A percentile compares a stretch with the other conserved stretches of the same genome.
These are phyloP conservation scores for Picea glauca DNA, from an alignment of 75 land plant genomes.

Conservation along the genomic window DNA sequence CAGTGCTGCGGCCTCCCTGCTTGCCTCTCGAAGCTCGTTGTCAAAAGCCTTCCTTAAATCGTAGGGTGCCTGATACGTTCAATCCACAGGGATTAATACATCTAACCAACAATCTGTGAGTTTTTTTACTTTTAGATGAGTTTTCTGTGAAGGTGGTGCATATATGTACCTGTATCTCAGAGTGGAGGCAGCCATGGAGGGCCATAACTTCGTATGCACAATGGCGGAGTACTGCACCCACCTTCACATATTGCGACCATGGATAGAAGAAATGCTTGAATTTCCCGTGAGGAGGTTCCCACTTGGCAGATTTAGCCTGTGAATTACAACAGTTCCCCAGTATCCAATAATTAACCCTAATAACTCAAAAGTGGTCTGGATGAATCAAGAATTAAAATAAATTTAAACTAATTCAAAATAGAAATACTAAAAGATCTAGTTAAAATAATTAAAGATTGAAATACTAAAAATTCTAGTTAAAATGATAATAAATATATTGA, in stretches of 20 bases:
- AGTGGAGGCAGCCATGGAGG: constrained; percentile 60
- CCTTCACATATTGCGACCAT: constrained; percentile 64
- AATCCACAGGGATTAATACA: too few relatives aligned
- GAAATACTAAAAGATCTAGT: too few relatives aligned
- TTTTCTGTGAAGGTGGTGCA: not conserved
- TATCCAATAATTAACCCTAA: too few relatives aligned
- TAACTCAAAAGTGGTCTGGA: too few relatives aligned
- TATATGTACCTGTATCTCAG: not conserved
- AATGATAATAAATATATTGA: too few relatives aligned
- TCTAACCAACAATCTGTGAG: not conserved
- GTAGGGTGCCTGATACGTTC: too few relatives aligned
- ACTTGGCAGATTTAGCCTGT: constrained; percentile 63
- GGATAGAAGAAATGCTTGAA: constrained; percentile 58
- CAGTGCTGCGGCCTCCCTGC: constrained; percentile 45
- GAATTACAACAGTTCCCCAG: too few relatives aligned
- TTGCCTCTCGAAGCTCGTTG: constrained; percentile 46
- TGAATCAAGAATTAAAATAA: too few relatives aligned
- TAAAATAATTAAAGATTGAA: too few relatives aligned
- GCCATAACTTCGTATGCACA: constrained; percentile 77
- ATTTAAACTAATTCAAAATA: too few relatives aligned
- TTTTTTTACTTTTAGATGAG: not conserved
- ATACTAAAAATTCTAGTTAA: too few relatives aligned
- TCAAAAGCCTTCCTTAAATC: constrained; percentile 56
- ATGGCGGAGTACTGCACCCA: constrained; percentile 57
- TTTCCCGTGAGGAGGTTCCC: constrained; percentile 80